Percentiles rank a stretch among this genome's conserved stretches.
Evolutionary conservation across 2,329 filamentous ascomycete species (phyloP).

Genomic region (Alternaria rosae): DNA sequence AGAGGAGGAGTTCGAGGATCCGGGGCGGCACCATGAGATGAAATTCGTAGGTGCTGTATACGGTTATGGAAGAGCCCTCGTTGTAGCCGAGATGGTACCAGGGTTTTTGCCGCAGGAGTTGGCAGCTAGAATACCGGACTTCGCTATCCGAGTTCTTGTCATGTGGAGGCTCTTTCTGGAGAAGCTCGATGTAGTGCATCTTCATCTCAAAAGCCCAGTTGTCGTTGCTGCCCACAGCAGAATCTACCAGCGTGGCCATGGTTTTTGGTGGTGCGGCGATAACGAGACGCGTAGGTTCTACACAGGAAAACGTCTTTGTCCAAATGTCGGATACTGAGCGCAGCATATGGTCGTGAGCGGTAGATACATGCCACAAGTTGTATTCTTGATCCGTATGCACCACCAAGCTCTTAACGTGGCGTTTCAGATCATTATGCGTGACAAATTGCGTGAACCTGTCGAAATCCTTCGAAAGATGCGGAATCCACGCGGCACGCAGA

Average conservation of each 20-base stretch:
- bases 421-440: slow-evolving; percentile 29
- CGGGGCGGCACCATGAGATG: slow-evolving; percentile 70
- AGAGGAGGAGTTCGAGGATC: slow-evolving; percentile 62
- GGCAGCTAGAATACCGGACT: slow-evolving; percentile 27
- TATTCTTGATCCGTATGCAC: slow-evolving; percentile 53
- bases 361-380: slow-evolving; percentile 38
- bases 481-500: slow-evolving; percentile 38
- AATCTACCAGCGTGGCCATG: slow-evolving; percentile 67
- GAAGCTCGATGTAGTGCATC: slow-evolving; percentile 66
- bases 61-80: slow-evolving; percentile 76
- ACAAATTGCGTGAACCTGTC: slow-evolving; percentile 29
- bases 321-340: slow-evolving; percentile 58
- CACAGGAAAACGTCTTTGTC: slow-evolving; percentile 32
- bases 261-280: slow-evolving; percentile 66
- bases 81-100: slow-evolving; percentile 75
- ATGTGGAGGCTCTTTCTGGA: slow-evolving; percentile 20
- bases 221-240: slow-evolving; percentile 64
- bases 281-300: slow-evolving; percentile 46
- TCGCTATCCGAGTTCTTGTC: slow-evolving; percentile 13
- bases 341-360: slow-evolving; percentile 50
- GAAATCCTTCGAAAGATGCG: slow-evolving; percentile 39
- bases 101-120: slow-evolving; percentile 65
- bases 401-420: slow-evolving; percentile 58
- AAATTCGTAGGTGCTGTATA: slow-evolving; percentile 75
- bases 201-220: slow-evolving; percentile 70